These are phyloP conservation scores for Hymenochaete sp. DNA, from an alignment of 1,284 basidiomycete species.

Conservation along the genomic window DNA sequence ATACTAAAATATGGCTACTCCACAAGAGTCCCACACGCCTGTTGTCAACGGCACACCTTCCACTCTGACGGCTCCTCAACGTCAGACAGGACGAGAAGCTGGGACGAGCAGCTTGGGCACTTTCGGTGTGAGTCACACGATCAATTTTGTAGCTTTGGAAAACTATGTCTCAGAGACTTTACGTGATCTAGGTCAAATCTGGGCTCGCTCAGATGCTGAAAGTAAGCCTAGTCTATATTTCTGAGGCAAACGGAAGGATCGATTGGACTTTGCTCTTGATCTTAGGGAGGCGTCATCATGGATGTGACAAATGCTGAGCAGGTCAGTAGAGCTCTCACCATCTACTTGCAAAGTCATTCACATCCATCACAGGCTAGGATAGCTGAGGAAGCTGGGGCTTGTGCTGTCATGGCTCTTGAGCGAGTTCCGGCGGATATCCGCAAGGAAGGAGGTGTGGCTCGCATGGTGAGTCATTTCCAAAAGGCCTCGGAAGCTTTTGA, in stretches of 20 bases:
- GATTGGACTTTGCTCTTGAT: constrained; percentile 1
- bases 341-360: constrained; percentile 5
- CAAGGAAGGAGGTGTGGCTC: constrained; percentile 81
- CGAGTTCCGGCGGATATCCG: constrained; percentile 96
- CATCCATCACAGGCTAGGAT: constrained; percentile 69
- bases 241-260: background rate
- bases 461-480: constrained; percentile 61
- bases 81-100: background rate
- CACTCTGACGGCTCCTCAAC: background rate
- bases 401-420: constrained; percentile 96
- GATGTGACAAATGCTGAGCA: constrained; percentile 83
- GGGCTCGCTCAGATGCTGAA: constrained; percentile 94
- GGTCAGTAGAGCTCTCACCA: constrained; percentile 29
- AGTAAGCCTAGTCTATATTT: constrained; percentile 34
- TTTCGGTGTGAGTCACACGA: constrained; percentile 53
- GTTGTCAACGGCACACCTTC: background rate
- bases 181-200: constrained; percentile 67
- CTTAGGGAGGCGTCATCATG: constrained; percentile 85
- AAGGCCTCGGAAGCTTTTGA: constrained; percentile 8
- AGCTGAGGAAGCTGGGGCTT: constrained; percentile 95
- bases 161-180: background rate
- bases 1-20: background rate
- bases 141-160: background rate
- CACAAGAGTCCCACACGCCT: background rate
- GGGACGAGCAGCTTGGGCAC: constrained; percentile 67